Evolutionary conservation across 371 early-diverging fungal species (phyloP).

Genomic region (Syncephalastrum contaminatum): DNA sequence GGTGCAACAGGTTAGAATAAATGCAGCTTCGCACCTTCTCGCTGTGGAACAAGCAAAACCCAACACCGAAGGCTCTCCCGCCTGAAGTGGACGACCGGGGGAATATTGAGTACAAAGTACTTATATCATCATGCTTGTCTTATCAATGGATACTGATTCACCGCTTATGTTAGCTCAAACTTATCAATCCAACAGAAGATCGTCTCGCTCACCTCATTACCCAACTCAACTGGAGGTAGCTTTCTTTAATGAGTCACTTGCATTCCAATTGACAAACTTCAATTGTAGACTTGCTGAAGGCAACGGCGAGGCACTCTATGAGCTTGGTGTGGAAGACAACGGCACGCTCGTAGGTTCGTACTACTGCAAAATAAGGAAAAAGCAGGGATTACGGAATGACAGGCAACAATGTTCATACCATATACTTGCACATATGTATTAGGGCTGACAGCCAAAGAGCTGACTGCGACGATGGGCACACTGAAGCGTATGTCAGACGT

Average conservation of each 20-base stretch:
- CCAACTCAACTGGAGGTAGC: constrained; percentile 86
- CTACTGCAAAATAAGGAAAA: background rate
- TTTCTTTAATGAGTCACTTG: background rate
- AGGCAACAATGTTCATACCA: too few species aligned
- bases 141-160: background rate
- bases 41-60: constrained; percentile 15
- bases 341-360: constrained; percentile 76
- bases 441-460: constrained; percentile 53
- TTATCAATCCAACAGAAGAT: constrained; percentile 69
- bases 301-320: constrained; percentile 84
- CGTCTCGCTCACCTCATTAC: constrained; percentile 86
- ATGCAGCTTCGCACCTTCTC: background rate
- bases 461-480: constrained; percentile 61
- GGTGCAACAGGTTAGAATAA: too few species aligned
- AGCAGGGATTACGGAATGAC: background rate
- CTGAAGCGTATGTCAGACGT: constrained; percentile 64
- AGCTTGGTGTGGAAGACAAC: constrained; percentile 83
- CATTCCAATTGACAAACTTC: background rate
- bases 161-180: constrained; percentile 59
- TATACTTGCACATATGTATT: background rate
- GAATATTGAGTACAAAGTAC: constrained; percentile 87
- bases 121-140: background rate
- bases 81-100: constrained; percentile 85
- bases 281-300: constrained; percentile 76
- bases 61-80: constrained; percentile 51